phyloP scores from a whole-genome alignment of 305 asterid genomes.

The Fraxinus baroniana region DNA sequence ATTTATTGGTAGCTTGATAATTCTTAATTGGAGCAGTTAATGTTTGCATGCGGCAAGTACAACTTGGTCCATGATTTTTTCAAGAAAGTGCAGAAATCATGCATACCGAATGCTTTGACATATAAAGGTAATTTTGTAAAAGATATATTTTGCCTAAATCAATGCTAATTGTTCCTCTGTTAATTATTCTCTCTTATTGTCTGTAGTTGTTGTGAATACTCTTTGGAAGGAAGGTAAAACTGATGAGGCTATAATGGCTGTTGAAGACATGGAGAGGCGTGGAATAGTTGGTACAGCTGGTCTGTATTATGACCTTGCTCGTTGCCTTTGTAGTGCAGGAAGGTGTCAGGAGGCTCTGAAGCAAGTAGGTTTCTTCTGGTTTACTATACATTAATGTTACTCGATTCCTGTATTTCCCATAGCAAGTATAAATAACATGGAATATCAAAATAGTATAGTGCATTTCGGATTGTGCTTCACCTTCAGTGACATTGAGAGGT shows the following conservation, averaged over 20 bases:
- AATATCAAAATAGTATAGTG: not conserved
- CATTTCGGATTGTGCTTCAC: conserved; percentile 1
- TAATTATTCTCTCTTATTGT: conserved; percentile 24
- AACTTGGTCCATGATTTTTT: conserved; percentile 89
- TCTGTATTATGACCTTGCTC: conserved; percentile 89
- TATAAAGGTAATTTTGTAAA: conserved; percentile 62
- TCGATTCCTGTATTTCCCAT: conserved; percentile 10
- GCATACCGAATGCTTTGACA: conserved; percentile 75
- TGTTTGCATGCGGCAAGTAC: conserved; percentile 80
- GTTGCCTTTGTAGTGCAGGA: conserved; percentile 94
- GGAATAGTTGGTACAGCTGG: conserved; percentile 90
- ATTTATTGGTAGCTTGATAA: conserved; percentile 8
- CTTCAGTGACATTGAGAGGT: not conserved
- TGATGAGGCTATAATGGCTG: conserved; percentile 73
- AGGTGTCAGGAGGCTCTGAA: conserved; percentile 78
- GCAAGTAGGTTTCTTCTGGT: conserved; percentile 53
- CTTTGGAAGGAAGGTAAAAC: conserved; percentile 82
- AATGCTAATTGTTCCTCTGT: not conserved
- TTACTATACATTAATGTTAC: not conserved
- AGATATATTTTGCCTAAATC: conserved; percentile 17
- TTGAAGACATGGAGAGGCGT: conserved; percentile 82
- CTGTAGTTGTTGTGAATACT: conserved; percentile 72
- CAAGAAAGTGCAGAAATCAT: conserved; percentile 71
- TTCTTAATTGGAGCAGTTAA: conserved; percentile 59
- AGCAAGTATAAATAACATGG: not conserved